Evolutionary conservation across 352 stramenopile genomes (phyloP).

Genomic region (Globisporangium recalcitrans): DNA sequence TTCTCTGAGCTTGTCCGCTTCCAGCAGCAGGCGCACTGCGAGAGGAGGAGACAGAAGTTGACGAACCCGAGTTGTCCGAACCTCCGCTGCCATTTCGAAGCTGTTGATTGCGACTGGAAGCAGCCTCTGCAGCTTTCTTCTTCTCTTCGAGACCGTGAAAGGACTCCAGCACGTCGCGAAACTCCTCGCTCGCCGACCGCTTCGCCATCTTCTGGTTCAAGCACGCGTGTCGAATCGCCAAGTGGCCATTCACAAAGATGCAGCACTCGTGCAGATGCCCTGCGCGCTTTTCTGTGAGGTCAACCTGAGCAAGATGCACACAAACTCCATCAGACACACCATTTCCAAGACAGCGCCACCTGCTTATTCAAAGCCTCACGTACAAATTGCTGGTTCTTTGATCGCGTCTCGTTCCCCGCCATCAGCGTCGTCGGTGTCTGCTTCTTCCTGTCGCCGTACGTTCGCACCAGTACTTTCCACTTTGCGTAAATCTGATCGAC

Average conservation of each 20-base stretch:
- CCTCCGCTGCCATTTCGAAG: neutral
- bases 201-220: slow-evolving; percentile 72
- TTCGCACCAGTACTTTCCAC: slow-evolving; percentile 43
- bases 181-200: slow-evolving; percentile 62
- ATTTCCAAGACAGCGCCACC: no score
- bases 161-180: slow-evolving; percentile 53
- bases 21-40: neutral
- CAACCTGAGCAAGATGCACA: slow-evolving; percentile 12
- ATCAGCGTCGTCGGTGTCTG: slow-evolving; percentile 51
- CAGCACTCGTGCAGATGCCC: slow-evolving; percentile 42
- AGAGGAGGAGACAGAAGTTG: neutral
- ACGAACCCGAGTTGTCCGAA: neutral
- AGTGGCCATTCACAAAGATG: slow-evolving; percentile 35
- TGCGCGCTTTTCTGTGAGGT: slow-evolving; percentile 14
- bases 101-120: neutral
- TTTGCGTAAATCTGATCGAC: slow-evolving; percentile 38
- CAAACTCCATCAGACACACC: slow-evolving; percentile 10
- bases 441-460: slow-evolving; percentile 40
- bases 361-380: neutral
- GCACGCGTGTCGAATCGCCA: slow-evolving; percentile 55
- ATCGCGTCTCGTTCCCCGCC: slow-evolving; percentile 61
- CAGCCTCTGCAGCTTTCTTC: neutral
- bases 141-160: slow-evolving; percentile 20
- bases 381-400: slow-evolving; percentile 26
- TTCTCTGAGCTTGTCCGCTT: neutral